Evolutionary conservation across 192 early-diverging fungal species (phyloP).

Genomic region (Borealophlyctis nickersoniae): DNA sequence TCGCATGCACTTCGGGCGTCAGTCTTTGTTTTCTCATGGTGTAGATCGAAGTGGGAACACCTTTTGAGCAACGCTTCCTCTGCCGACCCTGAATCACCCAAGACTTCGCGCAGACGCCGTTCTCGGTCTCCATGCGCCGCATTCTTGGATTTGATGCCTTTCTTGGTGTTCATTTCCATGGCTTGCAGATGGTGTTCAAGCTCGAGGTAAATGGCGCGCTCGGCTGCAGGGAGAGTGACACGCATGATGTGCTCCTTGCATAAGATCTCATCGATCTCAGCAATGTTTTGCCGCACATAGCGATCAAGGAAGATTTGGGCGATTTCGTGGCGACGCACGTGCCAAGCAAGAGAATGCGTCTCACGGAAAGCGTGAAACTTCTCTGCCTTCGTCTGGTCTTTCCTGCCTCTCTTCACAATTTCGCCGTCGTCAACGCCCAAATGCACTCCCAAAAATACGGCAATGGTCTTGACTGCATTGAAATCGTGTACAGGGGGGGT

Average conservation of each 20-base stretch:
- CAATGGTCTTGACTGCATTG: conserved; percentile 40
- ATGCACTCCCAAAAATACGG: conserved; percentile 42
- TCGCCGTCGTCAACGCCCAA: conserved; percentile 41
- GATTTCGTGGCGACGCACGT: conserved; percentile 35
- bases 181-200: conserved; percentile 44
- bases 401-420: conserved; percentile 14
- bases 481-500: conserved; percentile 43
- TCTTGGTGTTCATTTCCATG: conserved; percentile 43
- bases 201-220: conserved; percentile 43
- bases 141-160: conserved; percentile 26
- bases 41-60: conserved; percentile 44
- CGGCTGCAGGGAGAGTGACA: conserved; percentile 37
- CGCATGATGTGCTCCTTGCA: conserved; percentile 17
- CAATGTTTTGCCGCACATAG: conserved; percentile 46
- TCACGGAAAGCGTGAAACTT: conserved; percentile 41
- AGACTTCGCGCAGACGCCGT: conserved; percentile 25
- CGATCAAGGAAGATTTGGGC: conserved; percentile 42
- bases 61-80: conserved; percentile 48
- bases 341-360: conserved; percentile 38
- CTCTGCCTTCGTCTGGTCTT: conserved; percentile 30
- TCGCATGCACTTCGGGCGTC: conserved; percentile 35
- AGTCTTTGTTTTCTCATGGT: conserved; percentile 3
- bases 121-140: conserved; percentile 36
- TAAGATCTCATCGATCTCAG: conserved; percentile 46
- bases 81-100: conserved; percentile 31